These are phyloP conservation scores for Tolypocladium amazonense DNA, from an alignment of 2,329 filamentous ascomycete species.

Conservation along the genomic window DNA sequence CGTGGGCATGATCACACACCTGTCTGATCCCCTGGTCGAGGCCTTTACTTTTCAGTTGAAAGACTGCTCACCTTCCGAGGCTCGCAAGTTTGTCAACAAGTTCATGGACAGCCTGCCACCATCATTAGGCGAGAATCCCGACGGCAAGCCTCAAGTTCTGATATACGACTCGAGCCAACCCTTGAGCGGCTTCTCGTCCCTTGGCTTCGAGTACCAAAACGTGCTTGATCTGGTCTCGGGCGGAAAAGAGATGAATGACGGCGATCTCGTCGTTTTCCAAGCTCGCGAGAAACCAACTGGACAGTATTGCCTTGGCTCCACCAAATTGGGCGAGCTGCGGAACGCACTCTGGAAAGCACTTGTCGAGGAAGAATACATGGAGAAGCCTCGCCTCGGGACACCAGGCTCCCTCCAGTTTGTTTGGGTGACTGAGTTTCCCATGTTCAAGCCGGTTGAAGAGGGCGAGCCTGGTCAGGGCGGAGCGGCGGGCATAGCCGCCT, in stretches of 20 bases:
- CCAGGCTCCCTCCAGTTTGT: conserved; percentile 50
- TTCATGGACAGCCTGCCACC: conserved; percentile 59
- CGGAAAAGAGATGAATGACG: conserved; percentile 38
- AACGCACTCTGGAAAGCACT: conserved; percentile 59
- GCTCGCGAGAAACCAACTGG: conserved; percentile 59
- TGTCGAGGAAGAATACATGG: conserved; percentile 49
- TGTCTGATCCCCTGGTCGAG: conserved; percentile 62
- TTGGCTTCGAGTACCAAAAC: conserved; percentile 58
- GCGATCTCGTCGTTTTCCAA: conserved; percentile 74
- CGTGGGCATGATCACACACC: conserved; percentile 60
- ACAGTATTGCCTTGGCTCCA: conserved; percentile 46
- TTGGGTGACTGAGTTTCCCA: conserved; percentile 85
- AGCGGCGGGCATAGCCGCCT: conserved; percentile 67
- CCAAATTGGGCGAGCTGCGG: conserved; percentile 61
- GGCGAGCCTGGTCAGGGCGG: conserved; percentile 71
- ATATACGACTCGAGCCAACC: conserved; percentile 65
- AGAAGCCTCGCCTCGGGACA: conserved; percentile 24
- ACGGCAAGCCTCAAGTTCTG: conserved; percentile 73
- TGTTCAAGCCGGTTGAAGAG: conserved; percentile 67
- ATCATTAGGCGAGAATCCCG: conserved; percentile 54
- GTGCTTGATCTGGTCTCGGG: conserved; percentile 24
- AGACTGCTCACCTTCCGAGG: conserved; percentile 38
- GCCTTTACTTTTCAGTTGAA: conserved; percentile 56
- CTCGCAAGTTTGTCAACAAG: conserved; percentile 49
- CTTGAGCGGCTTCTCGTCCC: conserved; percentile 62